Base-by-base conservation (phyloP, 2,329 filamentous ascomycete genomes). In the Paradendryphiella salina region DNA sequence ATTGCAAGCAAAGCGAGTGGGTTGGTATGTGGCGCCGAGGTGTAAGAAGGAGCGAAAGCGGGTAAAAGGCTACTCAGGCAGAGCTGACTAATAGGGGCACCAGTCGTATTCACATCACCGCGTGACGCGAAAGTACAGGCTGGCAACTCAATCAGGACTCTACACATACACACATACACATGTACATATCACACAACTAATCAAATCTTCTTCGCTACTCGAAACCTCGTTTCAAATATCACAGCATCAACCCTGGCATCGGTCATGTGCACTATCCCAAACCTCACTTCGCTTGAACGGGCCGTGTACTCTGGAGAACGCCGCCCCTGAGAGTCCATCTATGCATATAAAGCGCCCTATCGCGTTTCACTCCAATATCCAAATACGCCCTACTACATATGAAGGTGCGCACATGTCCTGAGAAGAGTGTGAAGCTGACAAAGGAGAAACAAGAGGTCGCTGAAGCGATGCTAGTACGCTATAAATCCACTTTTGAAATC, bases 401-500 rank as follows among this genome's bases (percentile, higher is more conserved):
- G 44, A 54, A 47, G 43, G 48, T 54, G 51, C 43, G 32, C 50
- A 44, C 40, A 42, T 46, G 46, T 29, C 50, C 41, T 46, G 46
- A 52, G 48, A 48, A 54, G 38, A 47, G 41, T 43, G 32, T 38
- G 34, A 41, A 46, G 36, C 17, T 28, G 50, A 52, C 36, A 43
- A 56, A 52, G 36, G 42, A 48, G 26, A 52, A 46, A 49, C 33
- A 42, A 10, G 41, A 50, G 42, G 33, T 17, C 50, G 52, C 54
- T 55, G 46, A 56, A 53, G 48, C 51, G 38, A 53, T 53, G 59
- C 59, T 50, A 53, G 36, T 50, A 58, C 52, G 50, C 29, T 40
- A 43, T 45, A 46, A 54, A 53, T 43, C 34, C 36, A 46, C 50
- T 62, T 64, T 62, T 49, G 37, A 57, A 56, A 51, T 47, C 50